These are phyloP conservation scores for Phytophthora citricola DNA, from an alignment of 352 stramenopile genomes.

Conservation along the genomic window DNA sequence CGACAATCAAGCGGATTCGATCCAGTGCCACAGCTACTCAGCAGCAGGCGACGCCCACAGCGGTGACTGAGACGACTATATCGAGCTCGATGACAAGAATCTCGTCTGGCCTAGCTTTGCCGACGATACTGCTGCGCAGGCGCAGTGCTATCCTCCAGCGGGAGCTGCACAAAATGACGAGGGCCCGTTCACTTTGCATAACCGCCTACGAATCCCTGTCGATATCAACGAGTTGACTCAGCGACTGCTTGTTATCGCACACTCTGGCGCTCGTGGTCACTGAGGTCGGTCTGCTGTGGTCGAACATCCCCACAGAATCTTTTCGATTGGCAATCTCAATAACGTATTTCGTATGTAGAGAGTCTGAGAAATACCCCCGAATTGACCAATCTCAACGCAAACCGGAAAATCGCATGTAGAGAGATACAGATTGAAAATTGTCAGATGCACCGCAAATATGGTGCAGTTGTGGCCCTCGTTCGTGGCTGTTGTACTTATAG, in stretches of 20 bases:
- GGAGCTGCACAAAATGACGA: neutral
- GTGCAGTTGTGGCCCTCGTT: no score
- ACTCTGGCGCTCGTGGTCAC: conserved; percentile 2
- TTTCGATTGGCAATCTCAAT: neutral
- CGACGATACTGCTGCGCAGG: no score
- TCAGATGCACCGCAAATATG: no score
- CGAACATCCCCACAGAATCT: neutral
- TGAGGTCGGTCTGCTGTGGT: neutral
- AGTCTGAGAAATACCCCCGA: no score
- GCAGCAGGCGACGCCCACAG: no score
- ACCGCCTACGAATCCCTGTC: neutral
- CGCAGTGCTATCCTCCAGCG: neutral
- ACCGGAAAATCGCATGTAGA: no score
- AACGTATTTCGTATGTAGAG: no score
- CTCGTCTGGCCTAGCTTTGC: neutral
- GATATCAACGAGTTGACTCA: neutral
- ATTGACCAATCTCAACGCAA: no score
- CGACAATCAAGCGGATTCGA: neutral
- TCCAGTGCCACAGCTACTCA: no score
- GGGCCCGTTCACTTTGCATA: neutral
- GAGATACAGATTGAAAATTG: no score
- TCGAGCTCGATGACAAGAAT: neutral
- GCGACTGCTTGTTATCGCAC: neutral
- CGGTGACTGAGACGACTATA: neutral
- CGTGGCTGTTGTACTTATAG: no score